Evolutionary conservation across 805 yeast species (phyloP).

Genomic region (Diddensiella santjacobensis): DNA sequence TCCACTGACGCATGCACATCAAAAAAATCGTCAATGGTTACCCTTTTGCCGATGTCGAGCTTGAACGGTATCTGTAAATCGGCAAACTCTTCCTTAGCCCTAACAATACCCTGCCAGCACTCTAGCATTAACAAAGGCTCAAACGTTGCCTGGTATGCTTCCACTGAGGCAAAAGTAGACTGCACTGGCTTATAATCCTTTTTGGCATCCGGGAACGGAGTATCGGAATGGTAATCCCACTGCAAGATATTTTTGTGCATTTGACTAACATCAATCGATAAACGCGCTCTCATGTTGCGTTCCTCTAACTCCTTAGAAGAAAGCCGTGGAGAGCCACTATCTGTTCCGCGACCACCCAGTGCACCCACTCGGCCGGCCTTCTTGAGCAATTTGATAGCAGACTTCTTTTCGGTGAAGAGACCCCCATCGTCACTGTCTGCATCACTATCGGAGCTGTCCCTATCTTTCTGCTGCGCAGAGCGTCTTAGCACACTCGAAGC

Average conservation of each 20-base stretch:
- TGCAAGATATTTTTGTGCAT: conserved; percentile 62
- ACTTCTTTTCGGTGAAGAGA: conserved; percentile 33
- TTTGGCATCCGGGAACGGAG: conserved; percentile 49
- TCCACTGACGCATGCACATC: conserved; percentile 77
- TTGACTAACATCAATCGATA: conserved; percentile 74
- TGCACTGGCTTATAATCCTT: conserved; percentile 46
- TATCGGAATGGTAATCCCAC: conserved; percentile 67
- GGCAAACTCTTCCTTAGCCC: conserved; percentile 60
- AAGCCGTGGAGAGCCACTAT: neutral
- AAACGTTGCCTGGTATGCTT: conserved; percentile 65
- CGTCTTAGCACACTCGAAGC: conserved; percentile 23
- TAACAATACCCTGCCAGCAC: conserved; percentile 87
- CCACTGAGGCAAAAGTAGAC: conserved; percentile 51
- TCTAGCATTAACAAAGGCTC: conserved; percentile 83
- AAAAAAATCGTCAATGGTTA: conserved; percentile 79
- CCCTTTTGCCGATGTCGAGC: conserved; percentile 70
- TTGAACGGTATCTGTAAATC: conserved; percentile 53
- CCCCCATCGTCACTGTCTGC: conserved; percentile 38
- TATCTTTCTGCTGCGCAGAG: conserved; percentile 23
- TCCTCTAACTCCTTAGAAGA: conserved; percentile 21
- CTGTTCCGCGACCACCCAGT: neutral
- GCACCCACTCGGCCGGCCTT: conserved; percentile 13
- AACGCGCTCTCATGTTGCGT: conserved; percentile 59
- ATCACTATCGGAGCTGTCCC: conserved; percentile 37
- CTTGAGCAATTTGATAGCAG: conserved; percentile 24